Conservation (phyloP, 2,329 filamentous ascomycete genomes). For the Capronia epimyces region DNA sequence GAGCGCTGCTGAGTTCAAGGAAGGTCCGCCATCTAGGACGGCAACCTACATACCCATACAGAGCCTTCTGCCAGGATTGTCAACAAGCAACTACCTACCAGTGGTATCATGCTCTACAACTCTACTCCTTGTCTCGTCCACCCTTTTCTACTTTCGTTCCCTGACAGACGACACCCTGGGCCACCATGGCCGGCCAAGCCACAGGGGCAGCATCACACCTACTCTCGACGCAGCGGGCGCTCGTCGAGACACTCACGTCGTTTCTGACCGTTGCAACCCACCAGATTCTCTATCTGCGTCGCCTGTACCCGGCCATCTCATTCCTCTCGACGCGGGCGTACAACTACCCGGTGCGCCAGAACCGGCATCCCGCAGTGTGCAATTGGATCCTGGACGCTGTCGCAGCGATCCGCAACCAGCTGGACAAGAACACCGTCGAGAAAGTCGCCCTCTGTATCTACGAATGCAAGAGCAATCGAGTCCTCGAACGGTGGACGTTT, state of each 20-base stretch:
- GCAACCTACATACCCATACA: no score
- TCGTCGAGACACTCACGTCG: conserved; percentile 58
- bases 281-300: conserved; percentile 76
- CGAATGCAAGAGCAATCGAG: conserved; percentile 45
- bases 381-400: conserved; percentile 79
- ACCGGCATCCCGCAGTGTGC: conserved; percentile 78
- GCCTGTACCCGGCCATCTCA: conserved; percentile 68
- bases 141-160: no score
- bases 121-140: no score
- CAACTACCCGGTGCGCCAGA: conserved; percentile 79
- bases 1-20: no score
- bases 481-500: conserved; percentile 57
- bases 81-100: no score
- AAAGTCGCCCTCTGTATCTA: conserved; percentile 55
- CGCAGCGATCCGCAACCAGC: conserved; percentile 62
- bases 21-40: no score
- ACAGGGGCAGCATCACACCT: conserved; percentile 27
- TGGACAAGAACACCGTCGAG: conserved; percentile 56
- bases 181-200: background rate
- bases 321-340: conserved; percentile 77
- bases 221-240: conserved; percentile 38
- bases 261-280: conserved; percentile 81
- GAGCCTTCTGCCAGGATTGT: no score
- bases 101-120: no score
- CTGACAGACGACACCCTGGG: background rate